phyloP scores from a whole-genome alignment of 2,329 filamentous ascomycete genomes.

The Rhexocercosporidium sp. region DNA sequence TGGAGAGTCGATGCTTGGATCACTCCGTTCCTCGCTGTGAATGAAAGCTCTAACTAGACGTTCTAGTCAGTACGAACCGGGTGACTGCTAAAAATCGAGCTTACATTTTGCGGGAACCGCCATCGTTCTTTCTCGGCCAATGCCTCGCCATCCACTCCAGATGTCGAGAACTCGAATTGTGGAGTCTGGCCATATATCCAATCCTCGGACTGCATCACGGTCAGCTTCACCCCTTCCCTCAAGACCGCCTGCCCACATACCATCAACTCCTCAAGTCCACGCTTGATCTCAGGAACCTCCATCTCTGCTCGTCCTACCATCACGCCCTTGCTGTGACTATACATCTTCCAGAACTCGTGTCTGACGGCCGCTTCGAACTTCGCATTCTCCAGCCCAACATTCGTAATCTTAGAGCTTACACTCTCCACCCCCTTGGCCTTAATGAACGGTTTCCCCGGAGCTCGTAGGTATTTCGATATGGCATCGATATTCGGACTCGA shows the following conservation, averaged over 20 bases:
- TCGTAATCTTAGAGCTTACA: slow-evolving; percentile 82
- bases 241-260: slow-evolving; percentile 46
- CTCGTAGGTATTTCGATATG: slow-evolving; percentile 74
- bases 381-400: slow-evolving; percentile 67
- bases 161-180: slow-evolving; percentile 57
- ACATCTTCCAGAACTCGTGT: slow-evolving; percentile 70
- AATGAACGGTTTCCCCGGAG: slow-evolving; percentile 79
- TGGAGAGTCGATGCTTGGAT: slow-evolving; percentile 11
- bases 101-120: slow-evolving; percentile 8
- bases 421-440: slow-evolving; percentile 88
- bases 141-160: not conserved
- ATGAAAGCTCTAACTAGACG: slow-evolving; percentile 10
- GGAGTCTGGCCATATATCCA: slow-evolving; percentile 91
- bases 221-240: slow-evolving; percentile 34
- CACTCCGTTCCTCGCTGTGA: slow-evolving; percentile 16
- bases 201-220: slow-evolving; percentile 55
- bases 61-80: not conserved
- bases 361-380: slow-evolving; percentile 59
- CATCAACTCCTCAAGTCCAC: slow-evolving; percentile 66
- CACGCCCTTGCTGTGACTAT: slow-evolving; percentile 52
- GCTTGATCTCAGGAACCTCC: slow-evolving; percentile 54
- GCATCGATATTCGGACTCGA: slow-evolving; percentile 73
- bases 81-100: not conserved
- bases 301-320: slow-evolving; percentile 45
- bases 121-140: not conserved